A percentile compares a stretch with the other conserved stretches of the same genome.
Evolutionary conservation across 2,329 filamentous ascomycete genomes (phyloP).

Genomic region (Xylariaceae sp.): DNA sequence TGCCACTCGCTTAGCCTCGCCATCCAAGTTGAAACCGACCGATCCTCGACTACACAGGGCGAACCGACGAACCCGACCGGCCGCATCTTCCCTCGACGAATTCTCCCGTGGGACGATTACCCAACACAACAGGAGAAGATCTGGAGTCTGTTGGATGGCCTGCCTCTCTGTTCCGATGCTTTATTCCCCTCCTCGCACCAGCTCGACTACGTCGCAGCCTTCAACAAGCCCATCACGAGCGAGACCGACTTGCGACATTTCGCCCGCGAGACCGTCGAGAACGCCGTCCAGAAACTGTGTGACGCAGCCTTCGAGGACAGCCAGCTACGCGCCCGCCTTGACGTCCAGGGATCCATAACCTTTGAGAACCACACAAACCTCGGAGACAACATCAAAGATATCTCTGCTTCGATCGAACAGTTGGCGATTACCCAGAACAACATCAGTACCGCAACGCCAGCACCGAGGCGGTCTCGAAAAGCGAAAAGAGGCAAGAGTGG

Average conservation of each 20-base stretch:
- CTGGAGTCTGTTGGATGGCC: conserved; percentile 27
- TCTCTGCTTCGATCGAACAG: conserved; percentile 24
- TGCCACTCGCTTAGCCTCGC: not conserved
- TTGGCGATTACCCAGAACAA: conserved; percentile 18
- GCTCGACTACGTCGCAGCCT: conserved; percentile 31
- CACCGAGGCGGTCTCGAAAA: not conserved
- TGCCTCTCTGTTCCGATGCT: conserved; percentile 25
- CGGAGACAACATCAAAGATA: conserved; percentile 20
- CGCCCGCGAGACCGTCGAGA: conserved; percentile 34
- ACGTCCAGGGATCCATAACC: conserved; percentile 30
- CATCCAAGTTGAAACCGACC: conserved; percentile 7
- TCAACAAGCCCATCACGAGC: conserved; percentile 32
- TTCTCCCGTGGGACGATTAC: conserved; percentile 36
- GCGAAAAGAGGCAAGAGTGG: not conserved
- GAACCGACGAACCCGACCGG: not conserved
- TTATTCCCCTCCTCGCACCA: conserved; percentile 32
- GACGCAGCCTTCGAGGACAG: conserved; percentile 25
- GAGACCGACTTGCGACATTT: conserved; percentile 34
- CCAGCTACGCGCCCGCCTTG: conserved; percentile 27
- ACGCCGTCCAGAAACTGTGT: conserved; percentile 33
- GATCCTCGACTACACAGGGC: conserved; percentile 15
- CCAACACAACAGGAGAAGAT: conserved; percentile 26
- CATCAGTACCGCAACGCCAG: conserved; percentile 7
- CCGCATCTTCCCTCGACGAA: conserved; percentile 24
- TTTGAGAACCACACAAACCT: conserved; percentile 38